phyloP scores from a whole-genome alignment of 1,284 basidiomycete species.

The Coniferiporia sulphurascens region DNA sequence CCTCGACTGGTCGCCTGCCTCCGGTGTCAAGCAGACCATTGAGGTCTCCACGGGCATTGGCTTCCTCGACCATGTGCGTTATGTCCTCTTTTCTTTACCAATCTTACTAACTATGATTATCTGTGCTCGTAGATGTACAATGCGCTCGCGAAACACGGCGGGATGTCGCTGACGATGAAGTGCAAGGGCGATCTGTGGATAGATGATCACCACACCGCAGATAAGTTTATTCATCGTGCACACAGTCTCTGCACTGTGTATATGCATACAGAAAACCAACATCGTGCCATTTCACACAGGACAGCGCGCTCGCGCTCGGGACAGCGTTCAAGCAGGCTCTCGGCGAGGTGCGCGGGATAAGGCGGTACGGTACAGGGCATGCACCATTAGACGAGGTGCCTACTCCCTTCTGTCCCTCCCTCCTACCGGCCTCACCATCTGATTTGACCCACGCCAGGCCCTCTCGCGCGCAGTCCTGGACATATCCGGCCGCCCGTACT shows the following conservation, averaged over 20 bases:
- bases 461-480: constrained; percentile 95
- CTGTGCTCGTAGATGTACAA: constrained; percentile 76
- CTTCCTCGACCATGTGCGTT: constrained; percentile 91
- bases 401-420: constrained; percentile 7
- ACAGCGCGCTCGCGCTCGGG: constrained; percentile 89
- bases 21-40: constrained; percentile 67
- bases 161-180: constrained; percentile 85
- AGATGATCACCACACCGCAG: constrained; percentile 99
- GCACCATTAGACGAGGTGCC: constrained; percentile 94
- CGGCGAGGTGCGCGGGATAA: constrained; percentile 92
- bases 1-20: constrained; percentile 77
- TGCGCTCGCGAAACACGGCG: constrained; percentile 90
- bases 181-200: constrained; percentile 97
- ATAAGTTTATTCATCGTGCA: constrained; percentile 46
- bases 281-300: constrained; percentile 50
- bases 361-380: constrained; percentile 93
- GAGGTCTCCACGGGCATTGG: constrained; percentile 93
- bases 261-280: constrained; percentile 13
- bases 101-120: background rate
- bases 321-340: constrained; percentile 94
- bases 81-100: background rate
- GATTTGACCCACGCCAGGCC: constrained; percentile 47
- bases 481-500: constrained; percentile 96
- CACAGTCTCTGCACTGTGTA: constrained; percentile 6
- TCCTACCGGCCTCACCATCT: constrained; percentile 1